Conservation (phyloP, 2,329 filamentous ascomycete genomes). For the Ascochyta lentis region DNA sequence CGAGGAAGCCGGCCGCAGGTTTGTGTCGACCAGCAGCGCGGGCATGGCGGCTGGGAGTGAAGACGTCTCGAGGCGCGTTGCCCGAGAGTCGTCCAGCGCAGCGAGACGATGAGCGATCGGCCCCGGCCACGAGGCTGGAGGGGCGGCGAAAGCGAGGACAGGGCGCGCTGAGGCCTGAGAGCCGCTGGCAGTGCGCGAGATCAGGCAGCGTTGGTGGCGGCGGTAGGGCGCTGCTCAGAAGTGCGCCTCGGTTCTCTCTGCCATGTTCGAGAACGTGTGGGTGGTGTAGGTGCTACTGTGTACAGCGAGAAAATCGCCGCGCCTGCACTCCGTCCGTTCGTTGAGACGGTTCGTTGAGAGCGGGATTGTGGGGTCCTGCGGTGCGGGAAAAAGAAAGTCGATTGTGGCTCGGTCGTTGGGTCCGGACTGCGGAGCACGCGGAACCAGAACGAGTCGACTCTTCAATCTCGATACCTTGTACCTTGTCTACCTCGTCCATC, state of each 20-base stretch:
- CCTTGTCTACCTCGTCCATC: neutral
- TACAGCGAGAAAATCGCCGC: constrained; percentile 6
- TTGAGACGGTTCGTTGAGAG: constrained; percentile 5
- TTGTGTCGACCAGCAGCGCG: constrained; percentile 45
- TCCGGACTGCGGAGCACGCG: constrained; percentile 7
- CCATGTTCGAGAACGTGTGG: constrained; percentile 12
- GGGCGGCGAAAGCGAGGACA: constrained; percentile 7
- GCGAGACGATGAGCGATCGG: constrained; percentile 14
- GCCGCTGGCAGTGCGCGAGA: neutral
- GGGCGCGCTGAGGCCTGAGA: constrained; percentile 6
- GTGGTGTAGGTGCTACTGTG: neutral
- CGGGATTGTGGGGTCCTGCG: constrained; percentile 2
- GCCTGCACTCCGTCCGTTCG: constrained; percentile 11
- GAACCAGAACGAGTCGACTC: neutral
- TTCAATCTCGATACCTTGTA: neutral
- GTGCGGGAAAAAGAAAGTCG: constrained; percentile 13
- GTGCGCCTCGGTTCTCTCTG: constrained; percentile 6
- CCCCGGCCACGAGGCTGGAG: constrained; percentile 8
- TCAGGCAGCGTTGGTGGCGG: constrained; percentile 8
- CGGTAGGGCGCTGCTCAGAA: constrained; percentile 12
- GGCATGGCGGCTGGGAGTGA: constrained; percentile 45
- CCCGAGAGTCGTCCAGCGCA: constrained; percentile 23
- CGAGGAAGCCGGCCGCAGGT: constrained; percentile 32
- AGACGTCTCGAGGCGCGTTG: constrained; percentile 26
- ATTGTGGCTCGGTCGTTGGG: constrained; percentile 1